Conservation (phyloP, 164 flowering plant species). For the Echeveria elegans region DNA sequence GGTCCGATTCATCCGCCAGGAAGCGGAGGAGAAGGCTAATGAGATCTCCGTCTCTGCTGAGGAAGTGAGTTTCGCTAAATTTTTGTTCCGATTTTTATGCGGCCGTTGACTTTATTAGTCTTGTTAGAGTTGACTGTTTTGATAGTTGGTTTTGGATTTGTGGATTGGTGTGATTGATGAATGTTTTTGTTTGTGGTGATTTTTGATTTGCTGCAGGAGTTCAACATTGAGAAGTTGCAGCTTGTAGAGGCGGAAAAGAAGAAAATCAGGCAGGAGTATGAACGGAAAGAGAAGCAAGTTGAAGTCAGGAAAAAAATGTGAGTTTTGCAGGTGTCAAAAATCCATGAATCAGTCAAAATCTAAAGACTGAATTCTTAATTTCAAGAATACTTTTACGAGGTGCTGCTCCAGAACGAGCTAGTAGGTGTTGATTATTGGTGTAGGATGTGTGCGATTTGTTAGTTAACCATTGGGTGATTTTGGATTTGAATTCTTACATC, state of each 20-base stretch:
- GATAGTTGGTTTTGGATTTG: not conserved
- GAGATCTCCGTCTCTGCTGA: constrained; percentile 38
- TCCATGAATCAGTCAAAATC: too few species aligned
- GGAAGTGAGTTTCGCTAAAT: constrained; percentile 17
- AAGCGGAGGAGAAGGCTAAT: too few species aligned
- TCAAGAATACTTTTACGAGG: too few species aligned
- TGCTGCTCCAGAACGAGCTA: too few species aligned
- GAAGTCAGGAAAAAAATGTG: constrained; percentile 87
- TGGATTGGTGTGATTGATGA: not conserved
- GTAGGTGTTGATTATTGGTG: too few species aligned
- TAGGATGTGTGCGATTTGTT: not conserved
- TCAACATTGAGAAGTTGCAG: too few species aligned
- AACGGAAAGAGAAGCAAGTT: constrained; percentile 89
- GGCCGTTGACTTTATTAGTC: not conserved
- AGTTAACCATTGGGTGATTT: not conserved
- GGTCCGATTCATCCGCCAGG: constrained; percentile 40
- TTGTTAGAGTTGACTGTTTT: not conserved
- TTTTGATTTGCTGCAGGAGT: too few species aligned
- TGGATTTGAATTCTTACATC: not conserved
- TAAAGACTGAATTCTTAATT: too few species aligned
- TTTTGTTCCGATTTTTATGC: too few species aligned
- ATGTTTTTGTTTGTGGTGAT: not conserved
- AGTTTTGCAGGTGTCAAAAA: too few species aligned
- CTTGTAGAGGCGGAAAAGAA: too few species aligned
- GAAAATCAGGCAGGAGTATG: too few species aligned